Evolutionary conservation across 441 rosid species (phyloP), one percentile per base, ranked within the genome.

Genomic region (Erodium texanum): DNA sequence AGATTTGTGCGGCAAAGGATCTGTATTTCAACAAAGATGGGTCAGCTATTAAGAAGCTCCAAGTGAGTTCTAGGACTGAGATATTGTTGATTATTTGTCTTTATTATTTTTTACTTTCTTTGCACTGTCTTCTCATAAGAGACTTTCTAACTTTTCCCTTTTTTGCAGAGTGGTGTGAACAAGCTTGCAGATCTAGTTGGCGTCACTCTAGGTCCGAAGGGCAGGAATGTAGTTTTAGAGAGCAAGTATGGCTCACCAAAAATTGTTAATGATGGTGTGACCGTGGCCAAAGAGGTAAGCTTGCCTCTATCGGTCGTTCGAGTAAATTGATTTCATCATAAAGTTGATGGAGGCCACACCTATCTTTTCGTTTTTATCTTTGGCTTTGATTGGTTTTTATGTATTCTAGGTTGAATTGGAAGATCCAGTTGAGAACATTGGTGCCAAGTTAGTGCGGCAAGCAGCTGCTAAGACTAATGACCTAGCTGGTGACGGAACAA

Each of bases 401-500:
- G 14, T 52, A 52, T n/a, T 9, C 22, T 58, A 93, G 98, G 98
- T 93, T 77, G 98, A 93, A 79, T 75, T 93, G 81, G 99, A 91
- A 74, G 99, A 91, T 65, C 99, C 99, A 0, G 96, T 93, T 74
- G 97, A 91, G 84, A 93, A 93, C 70, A 91, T 91, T 62, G 99
- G 97, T 69, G 99, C 97, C 22, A 91, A 89, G 83, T 75, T 93
- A 73, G 97, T 93, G 70, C 84, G 99, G 74, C 97, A 93, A 75
- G 99, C 99, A 3, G 99, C 99, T 81, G 86, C 97, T 36, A 93
- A 93, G 79, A 89, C 97, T 7, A 93, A 93, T 77, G 99, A 93
- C 84, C 75, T 93, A 83, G 97, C 99, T 56, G 97, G 97, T 68
- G 97, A 90, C 71, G 97, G 99, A 34, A 94, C 97, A 4, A 94